Conservation (phyloP, 495 filamentous ascomycete genomes). For the Tetracladium marchalianum region DNA sequence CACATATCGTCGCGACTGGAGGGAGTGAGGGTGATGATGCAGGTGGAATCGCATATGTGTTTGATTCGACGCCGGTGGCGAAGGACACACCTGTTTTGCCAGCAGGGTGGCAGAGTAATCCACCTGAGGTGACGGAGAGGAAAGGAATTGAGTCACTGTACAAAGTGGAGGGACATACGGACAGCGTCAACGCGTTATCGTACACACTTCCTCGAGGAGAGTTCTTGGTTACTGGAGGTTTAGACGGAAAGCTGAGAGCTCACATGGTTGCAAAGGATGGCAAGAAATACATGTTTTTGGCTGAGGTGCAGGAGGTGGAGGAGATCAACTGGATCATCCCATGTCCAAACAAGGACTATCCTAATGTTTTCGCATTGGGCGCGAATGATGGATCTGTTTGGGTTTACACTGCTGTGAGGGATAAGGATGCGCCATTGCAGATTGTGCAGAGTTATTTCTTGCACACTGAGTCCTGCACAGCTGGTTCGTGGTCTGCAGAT, state of each 20-base stretch:
- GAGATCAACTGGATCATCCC: constrained; percentile 87
- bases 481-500: constrained; percentile 83
- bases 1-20: constrained; percentile 74
- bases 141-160: constrained; percentile 44
- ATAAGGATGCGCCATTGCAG: constrained; percentile 46
- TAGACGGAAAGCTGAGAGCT: constrained; percentile 66
- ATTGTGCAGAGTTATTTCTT: constrained; percentile 87
- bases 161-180: constrained; percentile 76
- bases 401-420: constrained; percentile 81
- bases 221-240: constrained; percentile 73
- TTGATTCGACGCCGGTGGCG: constrained; percentile 45
- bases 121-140: constrained; percentile 41
- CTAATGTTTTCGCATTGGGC: constrained; percentile 82
- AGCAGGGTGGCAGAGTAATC: constrained; percentile 59
- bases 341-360: constrained; percentile 57
- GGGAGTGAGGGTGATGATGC: constrained; percentile 74
- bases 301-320: constrained; percentile 73
- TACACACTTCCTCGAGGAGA: constrained; percentile 80
- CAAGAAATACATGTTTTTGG: constrained; percentile 50
- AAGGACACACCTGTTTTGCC: constrained; percentile 58
- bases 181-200: constrained; percentile 75
- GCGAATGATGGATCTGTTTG: constrained; percentile 90
- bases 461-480: constrained; percentile 78
- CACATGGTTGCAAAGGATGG: constrained; percentile 30
- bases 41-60: constrained; percentile 60